Base-by-base conservation (phyloP, 2,329 filamentous ascomycete species). In the Fusarium verticillioides region DNA sequence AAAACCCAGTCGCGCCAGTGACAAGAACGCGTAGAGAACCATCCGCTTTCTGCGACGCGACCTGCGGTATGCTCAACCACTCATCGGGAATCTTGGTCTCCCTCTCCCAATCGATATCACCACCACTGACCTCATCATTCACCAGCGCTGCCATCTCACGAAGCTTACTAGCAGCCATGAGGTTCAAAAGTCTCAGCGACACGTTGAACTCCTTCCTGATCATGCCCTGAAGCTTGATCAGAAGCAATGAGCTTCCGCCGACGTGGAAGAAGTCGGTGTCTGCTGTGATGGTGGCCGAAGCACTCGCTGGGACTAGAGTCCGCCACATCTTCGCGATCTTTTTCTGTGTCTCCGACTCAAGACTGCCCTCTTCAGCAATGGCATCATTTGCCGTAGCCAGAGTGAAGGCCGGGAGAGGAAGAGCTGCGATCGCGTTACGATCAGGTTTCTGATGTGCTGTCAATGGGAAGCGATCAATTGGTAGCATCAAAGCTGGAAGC, bases 131-230 rank as follows among this genome's bases (percentile, higher is more conserved):
- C 30, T 53, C 34, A 16, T 47, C 50, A 1, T 54, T 46, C 28
- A 69, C 43, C 18, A 58, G 26, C 2, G 34, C 26, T 16, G 85
- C 82, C 84, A 88, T 86, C 4, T 43, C 47, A 0, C 75, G 73
- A 2, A 88, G 78, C 0, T 82, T 84, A 60, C 78, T 84, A 1
- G 74, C 63, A 7, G 81, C 70, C 60, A 86, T 82, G 1, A 88
- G 76, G 1, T 84, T 69, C 3, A 75, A n/a, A 1, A 87, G 73
- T 0, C 74, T 68, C 0, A 85, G 13, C 4, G 46, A 52, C 10
- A 81, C 75, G 1, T 72, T 60, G 58, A 87, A 83, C 0, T 39
- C 63, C 36, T 65, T 49, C 34, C 32, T 53, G 11, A 65, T 65
- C 19, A 49, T 49, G 23, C 58, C 58, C 10, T 65, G 62, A 2